These are phyloP conservation scores for Neofusicoccum sp. DNA, from an alignment of 2,329 filamentous ascomycete species.

Conservation along the genomic window DNA sequence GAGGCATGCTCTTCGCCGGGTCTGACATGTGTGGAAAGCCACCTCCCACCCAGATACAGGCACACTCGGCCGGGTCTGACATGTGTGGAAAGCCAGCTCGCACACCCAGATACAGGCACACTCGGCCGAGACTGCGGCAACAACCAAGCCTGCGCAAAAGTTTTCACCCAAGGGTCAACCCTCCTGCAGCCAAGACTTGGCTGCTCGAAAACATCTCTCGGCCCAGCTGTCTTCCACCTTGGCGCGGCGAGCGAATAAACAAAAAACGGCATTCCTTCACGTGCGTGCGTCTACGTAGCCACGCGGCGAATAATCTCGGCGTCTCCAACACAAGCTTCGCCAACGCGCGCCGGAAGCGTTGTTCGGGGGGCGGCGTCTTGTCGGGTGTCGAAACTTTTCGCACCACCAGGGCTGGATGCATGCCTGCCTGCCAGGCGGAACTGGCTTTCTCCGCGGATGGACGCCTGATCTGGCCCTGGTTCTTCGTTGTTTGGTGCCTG, in stretches of 20 bases:
- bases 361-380: not conserved
- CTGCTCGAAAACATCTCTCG: no score
- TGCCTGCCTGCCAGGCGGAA: not conserved
- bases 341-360: not conserved
- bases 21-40: not conserved
- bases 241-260: no score
- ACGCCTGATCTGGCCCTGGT: not conserved
- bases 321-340: not conserved
- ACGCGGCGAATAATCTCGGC: not conserved
- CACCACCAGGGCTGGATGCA: not conserved
- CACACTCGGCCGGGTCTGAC: no score
- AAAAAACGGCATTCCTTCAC: no score
- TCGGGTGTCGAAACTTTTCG: not conserved
- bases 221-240: no score
- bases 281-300: not conserved
- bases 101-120: no score
- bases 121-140: no score
- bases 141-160: no score
- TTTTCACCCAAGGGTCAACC: no score
- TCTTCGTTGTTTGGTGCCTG: not conserved
- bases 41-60: not conserved
- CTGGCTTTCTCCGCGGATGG: not conserved
- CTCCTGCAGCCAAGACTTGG: no score
- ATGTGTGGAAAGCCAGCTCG: no score
- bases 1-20: not conserved